Conservation (phyloP, 768 basidiomycete genomes). For the Kwoniella bestiolae region DNA sequence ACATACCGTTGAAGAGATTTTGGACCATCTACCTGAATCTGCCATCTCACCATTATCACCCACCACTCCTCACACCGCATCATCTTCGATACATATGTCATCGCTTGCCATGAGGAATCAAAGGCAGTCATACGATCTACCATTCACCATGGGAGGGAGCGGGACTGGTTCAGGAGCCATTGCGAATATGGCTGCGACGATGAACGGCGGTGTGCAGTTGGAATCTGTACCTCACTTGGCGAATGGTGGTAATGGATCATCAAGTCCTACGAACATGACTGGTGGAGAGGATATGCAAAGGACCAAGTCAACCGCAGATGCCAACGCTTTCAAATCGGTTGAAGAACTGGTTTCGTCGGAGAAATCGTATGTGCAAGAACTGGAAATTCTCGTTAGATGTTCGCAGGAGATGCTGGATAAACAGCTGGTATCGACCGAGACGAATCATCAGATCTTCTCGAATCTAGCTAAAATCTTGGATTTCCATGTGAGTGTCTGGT, state of each 20-base stretch:
- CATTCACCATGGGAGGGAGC: constrained; percentile 46
- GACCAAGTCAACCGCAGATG: constrained; percentile 34
- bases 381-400: constrained; percentile 97
- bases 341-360: constrained; percentile 93
- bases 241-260: constrained; percentile 12
- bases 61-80: constrained; percentile 45
- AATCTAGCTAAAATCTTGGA: constrained; percentile 93
- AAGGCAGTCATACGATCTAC: constrained; percentile 45
- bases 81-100: constrained; percentile 15
- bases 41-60: constrained; percentile 58
- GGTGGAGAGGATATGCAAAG: constrained; percentile 35
- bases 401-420: constrained; percentile 78
- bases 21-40: constrained; percentile 54
- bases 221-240: constrained; percentile 13
- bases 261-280: constrained; percentile 2
- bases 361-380: constrained; percentile 92
- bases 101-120: constrained; percentile 10
- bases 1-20: constrained; percentile 50
- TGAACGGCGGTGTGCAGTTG: constrained; percentile 50
- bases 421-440: constrained; percentile 88
- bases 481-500: constrained; percentile 67
- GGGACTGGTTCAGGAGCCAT: constrained; percentile 45
- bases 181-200: constrained; percentile 43
- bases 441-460: constrained; percentile 92
- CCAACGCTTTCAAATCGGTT: constrained; percentile 58